phyloP scores from a whole-genome alignment of 2,329 filamentous ascomycete species.

The Aspergillus hiratsukae region DNA sequence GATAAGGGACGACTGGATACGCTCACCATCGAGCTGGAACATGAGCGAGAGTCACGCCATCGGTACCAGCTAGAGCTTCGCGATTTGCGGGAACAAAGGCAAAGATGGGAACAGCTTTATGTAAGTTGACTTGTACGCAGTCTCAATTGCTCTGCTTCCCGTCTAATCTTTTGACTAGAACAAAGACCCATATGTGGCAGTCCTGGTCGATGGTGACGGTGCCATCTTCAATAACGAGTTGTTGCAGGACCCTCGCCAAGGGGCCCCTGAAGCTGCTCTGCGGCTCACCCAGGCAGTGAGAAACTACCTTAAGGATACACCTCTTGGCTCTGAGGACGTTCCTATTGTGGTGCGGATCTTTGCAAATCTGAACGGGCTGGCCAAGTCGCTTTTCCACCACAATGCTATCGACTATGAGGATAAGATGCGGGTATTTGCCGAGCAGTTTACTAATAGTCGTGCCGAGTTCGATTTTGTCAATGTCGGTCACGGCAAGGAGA shows the following conservation, averaged over 20 bases:
- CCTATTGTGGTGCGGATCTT: slow-evolving; percentile 11
- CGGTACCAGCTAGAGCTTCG: not conserved
- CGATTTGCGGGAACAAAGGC: not conserved
- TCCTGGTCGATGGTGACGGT: slow-evolving; percentile 11
- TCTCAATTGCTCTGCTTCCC: not conserved
- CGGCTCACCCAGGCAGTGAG: slow-evolving; percentile 5
- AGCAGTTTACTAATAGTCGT: slow-evolving; percentile 9
- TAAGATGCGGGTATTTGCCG: slow-evolving; percentile 7
- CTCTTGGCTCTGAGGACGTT: not conserved
- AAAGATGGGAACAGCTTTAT: not conserved
- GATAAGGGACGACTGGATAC: not conserved
- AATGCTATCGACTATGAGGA: slow-evolving; percentile 1
- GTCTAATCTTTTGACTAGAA: not conserved
- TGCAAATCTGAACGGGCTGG: slow-evolving; percentile 9
- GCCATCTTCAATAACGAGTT: slow-evolving; percentile 9
- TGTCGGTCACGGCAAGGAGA: slow-evolving; percentile 7
- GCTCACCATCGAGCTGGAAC: not conserved
- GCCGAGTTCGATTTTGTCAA: slow-evolving; percentile 11
- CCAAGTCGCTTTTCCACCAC: slow-evolving; percentile 2
- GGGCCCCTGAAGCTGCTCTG: slow-evolving; percentile 7
- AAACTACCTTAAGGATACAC: not conserved
- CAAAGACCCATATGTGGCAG: slow-evolving; percentile 7
- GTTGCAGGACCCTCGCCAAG: slow-evolving; percentile 2
- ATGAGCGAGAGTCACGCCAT: not conserved
- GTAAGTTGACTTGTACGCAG: not conserved